Evolutionary conservation across 331 rosid species (phyloP).

Genomic region (Quercus tomentella): DNA sequence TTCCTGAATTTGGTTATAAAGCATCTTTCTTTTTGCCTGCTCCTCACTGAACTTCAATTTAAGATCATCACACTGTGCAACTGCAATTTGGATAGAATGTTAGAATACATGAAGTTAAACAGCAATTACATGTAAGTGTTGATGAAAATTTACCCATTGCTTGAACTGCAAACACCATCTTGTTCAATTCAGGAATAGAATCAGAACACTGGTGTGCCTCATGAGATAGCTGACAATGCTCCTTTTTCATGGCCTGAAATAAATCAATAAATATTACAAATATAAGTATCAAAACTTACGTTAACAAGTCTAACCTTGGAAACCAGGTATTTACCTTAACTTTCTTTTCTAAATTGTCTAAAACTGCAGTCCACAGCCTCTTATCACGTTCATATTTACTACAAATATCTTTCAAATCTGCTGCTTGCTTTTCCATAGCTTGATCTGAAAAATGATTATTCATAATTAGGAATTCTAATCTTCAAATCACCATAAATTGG

Average conservation of each 20-base stretch:
- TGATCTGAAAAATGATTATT: constrained; percentile 42
- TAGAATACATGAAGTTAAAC: constrained; percentile 6
- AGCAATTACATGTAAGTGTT: background rate
- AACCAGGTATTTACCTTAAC: constrained; percentile 43
- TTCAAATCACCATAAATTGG: background rate
- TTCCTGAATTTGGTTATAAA: constrained; percentile 83
- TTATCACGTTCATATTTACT: constrained; percentile 58
- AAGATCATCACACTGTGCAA: constrained; percentile 75
- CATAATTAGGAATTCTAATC: constrained; percentile 12
- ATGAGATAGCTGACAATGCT: constrained; percentile 50
- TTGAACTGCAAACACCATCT: constrained; percentile 79
- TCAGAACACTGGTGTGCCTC: constrained; percentile 74
- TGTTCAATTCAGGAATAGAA: constrained; percentile 76
- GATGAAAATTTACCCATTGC: constrained; percentile 56
- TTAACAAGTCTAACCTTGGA: background rate
- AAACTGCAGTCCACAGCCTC: constrained; percentile 58
- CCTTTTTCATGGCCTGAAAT: constrained; percentile 67
- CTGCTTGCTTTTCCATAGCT: constrained; percentile 68
- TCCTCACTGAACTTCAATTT: constrained; percentile 77
- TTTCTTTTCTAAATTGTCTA: constrained; percentile 47
- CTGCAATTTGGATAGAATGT: constrained; percentile 36
- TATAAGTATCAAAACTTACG: background rate
- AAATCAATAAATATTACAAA: background rate
- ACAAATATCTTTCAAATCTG: constrained; percentile 47
- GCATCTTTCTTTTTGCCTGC: constrained; percentile 66